Percentiles rank a stretch among this genome's conserved stretches.
Conservation (phyloP, 192 early-diverging fungal species). For the Oehlia diaphana region DNA sequence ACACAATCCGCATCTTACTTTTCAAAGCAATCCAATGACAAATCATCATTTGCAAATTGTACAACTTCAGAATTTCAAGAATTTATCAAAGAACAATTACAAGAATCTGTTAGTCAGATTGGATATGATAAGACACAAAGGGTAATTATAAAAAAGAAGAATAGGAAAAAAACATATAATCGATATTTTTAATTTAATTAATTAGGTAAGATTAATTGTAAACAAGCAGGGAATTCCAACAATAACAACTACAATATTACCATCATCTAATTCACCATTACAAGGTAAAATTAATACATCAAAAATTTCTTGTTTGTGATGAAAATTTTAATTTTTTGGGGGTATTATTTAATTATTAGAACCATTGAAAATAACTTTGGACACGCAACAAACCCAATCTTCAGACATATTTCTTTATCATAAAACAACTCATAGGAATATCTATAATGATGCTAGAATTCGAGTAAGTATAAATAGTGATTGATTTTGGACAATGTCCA, state of each 20-base stretch:
- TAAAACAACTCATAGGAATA: constrained; percentile 54
- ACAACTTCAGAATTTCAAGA: not conserved
- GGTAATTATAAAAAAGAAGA: not conserved
- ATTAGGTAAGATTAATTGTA: constrained; percentile 18
- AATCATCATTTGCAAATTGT: not conserved
- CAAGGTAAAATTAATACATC: not conserved
- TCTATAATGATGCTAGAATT: constrained; percentile 48
- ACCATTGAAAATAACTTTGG: constrained; percentile 36
- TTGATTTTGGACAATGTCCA: too few relatives aligned
- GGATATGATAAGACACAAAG: not conserved
- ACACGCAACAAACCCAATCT: constrained; percentile 34
- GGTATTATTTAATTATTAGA: not conserved
- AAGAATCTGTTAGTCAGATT: not conserved
- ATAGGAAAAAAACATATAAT: too few relatives aligned
- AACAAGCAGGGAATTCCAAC: constrained; percentile 6
- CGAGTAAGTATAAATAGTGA: constrained; percentile 25
- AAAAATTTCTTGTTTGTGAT: not conserved
- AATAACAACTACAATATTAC: not conserved
- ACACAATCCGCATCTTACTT: not conserved
- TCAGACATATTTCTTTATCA: constrained; percentile 47
- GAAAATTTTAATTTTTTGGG: not conserved
- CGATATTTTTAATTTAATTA: not conserved
- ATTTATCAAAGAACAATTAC: not conserved
- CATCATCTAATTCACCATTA: not conserved
- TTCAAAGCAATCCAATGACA: not conserved